Conservation (phyloP, 2,329 filamentous ascomycete genomes). For the Hypoxylon sp. region DNA sequence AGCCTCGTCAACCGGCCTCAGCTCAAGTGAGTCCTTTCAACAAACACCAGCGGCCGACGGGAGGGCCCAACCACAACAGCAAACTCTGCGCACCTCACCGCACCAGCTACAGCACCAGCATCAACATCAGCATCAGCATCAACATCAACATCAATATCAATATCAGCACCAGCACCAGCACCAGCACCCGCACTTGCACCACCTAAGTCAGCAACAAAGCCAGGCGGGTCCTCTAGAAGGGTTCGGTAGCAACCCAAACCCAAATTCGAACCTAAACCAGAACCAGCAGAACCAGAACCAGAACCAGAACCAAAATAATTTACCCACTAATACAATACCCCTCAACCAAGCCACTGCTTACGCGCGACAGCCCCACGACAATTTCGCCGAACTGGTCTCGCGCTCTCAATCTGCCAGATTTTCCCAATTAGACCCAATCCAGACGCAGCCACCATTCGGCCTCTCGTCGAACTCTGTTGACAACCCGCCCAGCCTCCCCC, state of each 20-base stretch:
- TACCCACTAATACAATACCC: conserved; percentile 51
- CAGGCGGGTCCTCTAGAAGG: conserved; percentile 44
- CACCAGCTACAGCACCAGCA: conserved; percentile 45
- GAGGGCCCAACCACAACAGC: conserved; percentile 41
- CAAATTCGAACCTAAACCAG: no score
- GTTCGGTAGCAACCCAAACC: conserved; percentile 46
- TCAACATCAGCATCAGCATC: conserved; percentile 45
- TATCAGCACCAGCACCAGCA: conserved; percentile 47
- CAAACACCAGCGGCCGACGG: conserved; percentile 30
- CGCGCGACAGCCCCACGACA: conserved; percentile 54
- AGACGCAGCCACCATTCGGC: conserved; percentile 52
- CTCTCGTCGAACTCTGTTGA: conserved; percentile 57
- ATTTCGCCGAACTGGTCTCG: conserved; percentile 62
- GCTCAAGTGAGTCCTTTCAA: conserved; percentile 62
- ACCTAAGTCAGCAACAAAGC: conserved; percentile 47
- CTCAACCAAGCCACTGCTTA: conserved; percentile 54
- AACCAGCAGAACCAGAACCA: no score
- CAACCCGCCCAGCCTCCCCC: conserved; percentile 52
- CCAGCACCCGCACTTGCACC: conserved; percentile 50
- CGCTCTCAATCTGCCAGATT: conserved; percentile 66
- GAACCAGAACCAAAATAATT: no score
- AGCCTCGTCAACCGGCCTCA: conserved; percentile 61
- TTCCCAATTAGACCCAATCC: conserved; percentile 52
- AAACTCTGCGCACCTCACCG: conserved; percentile 35
- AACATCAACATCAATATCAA: conserved; percentile 50